phyloP scores from a whole-genome alignment of 2,329 filamentous ascomycete genomes.

The Aureobasidium sp. region DNA sequence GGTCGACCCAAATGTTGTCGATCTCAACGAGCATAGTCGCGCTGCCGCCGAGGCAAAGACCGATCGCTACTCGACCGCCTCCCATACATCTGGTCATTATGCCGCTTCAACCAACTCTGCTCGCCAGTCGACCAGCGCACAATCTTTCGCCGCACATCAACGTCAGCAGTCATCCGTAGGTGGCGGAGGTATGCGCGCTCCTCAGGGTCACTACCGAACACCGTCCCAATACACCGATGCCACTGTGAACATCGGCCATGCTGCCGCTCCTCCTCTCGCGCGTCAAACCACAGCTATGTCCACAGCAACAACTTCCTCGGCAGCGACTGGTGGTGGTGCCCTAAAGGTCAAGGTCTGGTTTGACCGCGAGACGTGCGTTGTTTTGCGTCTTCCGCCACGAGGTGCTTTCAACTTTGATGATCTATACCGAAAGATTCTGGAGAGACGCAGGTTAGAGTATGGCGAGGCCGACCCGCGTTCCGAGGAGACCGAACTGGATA shows the following conservation, averaged over 20 bases:
- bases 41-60: constrained; percentile 45
- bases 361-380: constrained; percentile 75
- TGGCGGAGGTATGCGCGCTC: constrained; percentile 11
- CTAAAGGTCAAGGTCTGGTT: constrained; percentile 95
- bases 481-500: constrained; percentile 1
- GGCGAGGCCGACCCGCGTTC: not conserved
- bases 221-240: constrained; percentile 18
- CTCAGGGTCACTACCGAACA: constrained; percentile 19
- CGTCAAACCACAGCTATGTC: constrained; percentile 14
- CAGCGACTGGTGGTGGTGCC: constrained; percentile 24
- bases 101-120: not conserved
- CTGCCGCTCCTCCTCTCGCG: constrained; percentile 5
- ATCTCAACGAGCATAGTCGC: constrained; percentile 57
- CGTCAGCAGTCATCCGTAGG: constrained; percentile 15
- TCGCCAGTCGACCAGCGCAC: constrained; percentile 17
- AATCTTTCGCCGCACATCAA: constrained; percentile 17
- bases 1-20: constrained; percentile 60
- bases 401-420: constrained; percentile 59
- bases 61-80: constrained; percentile 30
- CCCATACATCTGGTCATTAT: constrained; percentile 10
- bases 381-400: constrained; percentile 77
- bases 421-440: constrained; percentile 73
- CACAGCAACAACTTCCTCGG: constrained; percentile 22
- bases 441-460: constrained; percentile 65
- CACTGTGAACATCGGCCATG: constrained; percentile 14